Evolutionary conservation across 768 basidiomycete genomes (phyloP).

Genomic region (Rhizopogon sp.): DNA sequence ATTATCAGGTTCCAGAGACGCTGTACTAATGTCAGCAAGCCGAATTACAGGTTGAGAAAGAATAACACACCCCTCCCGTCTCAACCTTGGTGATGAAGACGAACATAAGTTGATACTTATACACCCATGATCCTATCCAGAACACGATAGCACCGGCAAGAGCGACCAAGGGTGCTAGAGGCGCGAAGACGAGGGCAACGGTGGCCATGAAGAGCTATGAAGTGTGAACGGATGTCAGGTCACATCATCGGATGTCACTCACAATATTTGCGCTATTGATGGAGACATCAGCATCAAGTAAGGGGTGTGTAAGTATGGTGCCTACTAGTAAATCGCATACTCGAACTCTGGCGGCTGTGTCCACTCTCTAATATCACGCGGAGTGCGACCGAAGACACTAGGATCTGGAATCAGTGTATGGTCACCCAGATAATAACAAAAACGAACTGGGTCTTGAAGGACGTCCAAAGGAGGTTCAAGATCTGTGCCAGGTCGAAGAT

Average conservation of each 20-base stretch:
- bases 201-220: slow-evolving; percentile 79
- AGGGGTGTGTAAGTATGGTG: slow-evolving; percentile 6
- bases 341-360: slow-evolving; percentile 89
- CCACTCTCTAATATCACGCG: slow-evolving; percentile 86
- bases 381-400: slow-evolving; percentile 82
- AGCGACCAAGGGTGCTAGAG: slow-evolving; percentile 86
- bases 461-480: slow-evolving; percentile 80
- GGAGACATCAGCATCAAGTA: slow-evolving; percentile 1
- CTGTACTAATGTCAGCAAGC: slow-evolving; percentile 31
- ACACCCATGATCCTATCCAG: slow-evolving; percentile 83
- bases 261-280: slow-evolving; percentile 50
- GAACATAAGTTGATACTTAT: slow-evolving; percentile 98
- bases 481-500: slow-evolving; percentile 96
- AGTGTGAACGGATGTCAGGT: slow-evolving; percentile 4
- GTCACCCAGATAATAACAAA: neutral
- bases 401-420: slow-evolving; percentile 3
- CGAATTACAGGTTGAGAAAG: neutral
- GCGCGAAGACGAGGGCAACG: slow-evolving; percentile 93
- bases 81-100: slow-evolving; percentile 87
- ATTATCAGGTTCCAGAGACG: slow-evolving; percentile 92
- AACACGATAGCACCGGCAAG: slow-evolving; percentile 81
- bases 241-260: slow-evolving; percentile 18
- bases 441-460: slow-evolving; percentile 75
- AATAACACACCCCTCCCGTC: slow-evolving; percentile 76
- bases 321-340: slow-evolving; percentile 80